Conservation (phyloP, 208 protist genomes). For the Acanthamoeba healyi region DNA sequence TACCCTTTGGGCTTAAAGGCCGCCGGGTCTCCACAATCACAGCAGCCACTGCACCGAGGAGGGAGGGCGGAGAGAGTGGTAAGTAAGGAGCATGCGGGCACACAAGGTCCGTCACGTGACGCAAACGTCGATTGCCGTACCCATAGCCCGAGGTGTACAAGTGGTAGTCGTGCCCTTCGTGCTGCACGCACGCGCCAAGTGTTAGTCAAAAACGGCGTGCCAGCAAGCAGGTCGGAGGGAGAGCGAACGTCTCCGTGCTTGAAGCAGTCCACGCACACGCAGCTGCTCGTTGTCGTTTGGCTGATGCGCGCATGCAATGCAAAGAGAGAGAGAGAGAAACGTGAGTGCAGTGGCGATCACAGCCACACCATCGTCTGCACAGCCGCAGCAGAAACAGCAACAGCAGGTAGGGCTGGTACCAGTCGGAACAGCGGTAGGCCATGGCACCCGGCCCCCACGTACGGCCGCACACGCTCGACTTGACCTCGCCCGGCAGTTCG, state of each 20-base stretch:
- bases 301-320: no score
- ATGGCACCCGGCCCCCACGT: slow-evolving; percentile 34
- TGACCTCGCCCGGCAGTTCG: background rate
- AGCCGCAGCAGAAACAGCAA: background rate
- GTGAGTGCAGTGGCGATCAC: no score
- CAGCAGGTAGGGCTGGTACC: background rate
- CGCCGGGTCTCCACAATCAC: slow-evolving; percentile 58
- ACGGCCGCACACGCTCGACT: slow-evolving; percentile 65
- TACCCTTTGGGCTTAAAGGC: slow-evolving; percentile 54
- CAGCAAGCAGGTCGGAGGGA: background rate
- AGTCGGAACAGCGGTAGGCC: slow-evolving; percentile 66
- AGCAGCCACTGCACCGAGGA: background rate
- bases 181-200: background rate
- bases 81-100: no score
- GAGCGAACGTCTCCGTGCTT: slow-evolving; percentile 58
- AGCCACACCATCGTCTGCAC: no score
- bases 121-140: background rate
- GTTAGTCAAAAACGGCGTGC: background rate
- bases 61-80: background rate
- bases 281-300: slow-evolving; percentile 50
- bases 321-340: no score
- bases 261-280: slow-evolving; percentile 71
- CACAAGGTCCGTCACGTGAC: background rate
- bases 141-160: slow-evolving; percentile 62
- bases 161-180: slow-evolving; percentile 66